Conservation (phyloP, 2,329 filamentous ascomycete genomes). For the Penicillium sp. region DNA sequence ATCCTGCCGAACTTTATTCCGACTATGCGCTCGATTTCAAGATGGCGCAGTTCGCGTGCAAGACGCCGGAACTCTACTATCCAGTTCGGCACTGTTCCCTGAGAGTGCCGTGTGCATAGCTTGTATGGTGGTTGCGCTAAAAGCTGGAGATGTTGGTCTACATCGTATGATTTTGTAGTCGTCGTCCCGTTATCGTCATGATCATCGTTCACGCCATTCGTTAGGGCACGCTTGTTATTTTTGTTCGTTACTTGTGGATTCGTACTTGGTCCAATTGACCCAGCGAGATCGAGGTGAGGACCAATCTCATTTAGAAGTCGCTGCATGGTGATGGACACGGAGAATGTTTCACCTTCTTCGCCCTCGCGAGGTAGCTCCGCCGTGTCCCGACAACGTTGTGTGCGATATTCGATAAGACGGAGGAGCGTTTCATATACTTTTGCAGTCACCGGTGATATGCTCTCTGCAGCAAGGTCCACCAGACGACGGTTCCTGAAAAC, state of each 20-base stretch:
- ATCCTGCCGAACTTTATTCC: conserved; percentile 70
- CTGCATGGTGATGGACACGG: conserved; percentile 31
- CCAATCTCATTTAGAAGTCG: conserved; percentile 35
- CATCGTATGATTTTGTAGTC: conserved; percentile 21
- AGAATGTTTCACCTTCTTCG: conserved; percentile 39
- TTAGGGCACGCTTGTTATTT: conserved; percentile 30
- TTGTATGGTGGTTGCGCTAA: conserved; percentile 42
- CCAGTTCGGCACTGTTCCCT: conserved; percentile 66
- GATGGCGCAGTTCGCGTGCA: conserved; percentile 65
- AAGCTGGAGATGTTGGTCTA: conserved; percentile 46
- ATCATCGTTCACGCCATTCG: conserved; percentile 36
- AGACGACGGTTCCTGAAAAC: conserved; percentile 76
- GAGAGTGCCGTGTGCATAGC: conserved; percentile 32
- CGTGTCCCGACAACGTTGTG: conserved; percentile 59
- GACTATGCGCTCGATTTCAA: conserved; percentile 78
- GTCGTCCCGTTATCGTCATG: conserved; percentile 24
- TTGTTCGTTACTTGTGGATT: conserved; percentile 21
- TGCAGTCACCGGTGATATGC: conserved; percentile 69
- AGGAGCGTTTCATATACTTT: conserved; percentile 74
- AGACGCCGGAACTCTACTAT: conserved; percentile 76
- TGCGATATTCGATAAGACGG: conserved; percentile 63
- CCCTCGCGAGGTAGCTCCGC: conserved; percentile 37
- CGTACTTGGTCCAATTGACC: conserved; percentile 25
- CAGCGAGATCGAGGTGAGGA: conserved; percentile 33
- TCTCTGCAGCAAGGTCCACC: conserved; percentile 65